These are phyloP conservation scores for Zasmidium cellare DNA, from an alignment of 2,329 filamentous ascomycete species.

Conservation along the genomic window DNA sequence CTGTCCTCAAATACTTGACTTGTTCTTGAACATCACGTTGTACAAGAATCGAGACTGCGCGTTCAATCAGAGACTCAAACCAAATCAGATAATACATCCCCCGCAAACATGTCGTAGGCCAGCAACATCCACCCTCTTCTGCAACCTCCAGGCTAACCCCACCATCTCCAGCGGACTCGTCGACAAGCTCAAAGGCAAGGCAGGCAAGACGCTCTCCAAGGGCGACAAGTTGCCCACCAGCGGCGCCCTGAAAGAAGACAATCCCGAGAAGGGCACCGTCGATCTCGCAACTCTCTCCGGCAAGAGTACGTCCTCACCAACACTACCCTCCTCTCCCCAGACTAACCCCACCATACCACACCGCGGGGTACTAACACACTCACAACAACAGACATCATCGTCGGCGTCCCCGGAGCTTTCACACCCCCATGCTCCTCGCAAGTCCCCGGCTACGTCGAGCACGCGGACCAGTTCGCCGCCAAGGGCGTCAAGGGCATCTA, in stretches of 20 bases:
- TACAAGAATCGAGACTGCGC: too few relatives aligned
- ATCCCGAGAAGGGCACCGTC: slow-evolving; percentile 27
- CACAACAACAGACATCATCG: slow-evolving; percentile 21
- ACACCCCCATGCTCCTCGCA: slow-evolving; percentile 31
- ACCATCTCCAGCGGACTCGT: slow-evolving; percentile 15
- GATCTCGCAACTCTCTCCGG: slow-evolving; percentile 24
- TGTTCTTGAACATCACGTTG: neutral
- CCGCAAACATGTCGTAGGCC: slow-evolving; percentile 7
- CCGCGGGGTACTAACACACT: neutral
- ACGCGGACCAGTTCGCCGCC: slow-evolving; percentile 27
- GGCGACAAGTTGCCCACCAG: slow-evolving; percentile 25
- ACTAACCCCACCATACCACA: too few relatives aligned
- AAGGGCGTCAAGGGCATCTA: slow-evolving; percentile 31
- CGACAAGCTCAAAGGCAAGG: slow-evolving; percentile 23
- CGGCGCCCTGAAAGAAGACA: slow-evolving; percentile 25
- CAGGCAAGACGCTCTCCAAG: slow-evolving; percentile 20
- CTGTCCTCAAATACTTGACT: neutral
- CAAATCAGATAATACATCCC: too few relatives aligned
- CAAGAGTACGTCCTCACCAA: slow-evolving; percentile 18
- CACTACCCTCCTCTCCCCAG: neutral
- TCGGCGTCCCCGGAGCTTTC: slow-evolving; percentile 30
- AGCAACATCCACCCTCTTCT: neutral
- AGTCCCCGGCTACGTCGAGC: slow-evolving; percentile 28
- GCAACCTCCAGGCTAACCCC: neutral
- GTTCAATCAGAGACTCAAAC: neutral